phyloP scores from a whole-genome alignment of 2,329 filamentous ascomycete species.

The Epichloe coenophiala region DNA sequence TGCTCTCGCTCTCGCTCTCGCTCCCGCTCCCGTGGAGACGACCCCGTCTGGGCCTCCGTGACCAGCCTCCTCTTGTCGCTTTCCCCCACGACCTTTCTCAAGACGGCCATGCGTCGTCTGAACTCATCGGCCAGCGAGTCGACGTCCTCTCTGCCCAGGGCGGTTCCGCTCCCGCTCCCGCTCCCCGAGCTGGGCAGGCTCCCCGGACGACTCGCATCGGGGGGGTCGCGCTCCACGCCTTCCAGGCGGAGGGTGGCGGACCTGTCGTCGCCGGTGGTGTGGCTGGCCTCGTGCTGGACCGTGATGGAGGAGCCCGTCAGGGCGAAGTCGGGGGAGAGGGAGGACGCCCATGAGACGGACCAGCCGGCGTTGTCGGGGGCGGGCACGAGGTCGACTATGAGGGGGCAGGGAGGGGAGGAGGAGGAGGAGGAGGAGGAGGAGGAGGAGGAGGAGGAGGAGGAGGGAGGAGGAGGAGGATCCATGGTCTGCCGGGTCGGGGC shows the following conservation, averaged over 20 bases:
- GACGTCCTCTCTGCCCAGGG: conserved; percentile 32
- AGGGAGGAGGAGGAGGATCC: too few species aligned
- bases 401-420: conserved; percentile 23
- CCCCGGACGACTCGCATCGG: conserved; percentile 11
- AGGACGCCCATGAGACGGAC: conserved; percentile 54
- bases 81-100: conserved; percentile 41
- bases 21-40: background rate
- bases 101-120: conserved; percentile 39
- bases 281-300: conserved; percentile 24
- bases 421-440: too few species aligned
- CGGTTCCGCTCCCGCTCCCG: conserved; percentile 16
- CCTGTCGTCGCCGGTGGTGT: conserved; percentile 11
- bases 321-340: conserved; percentile 62
- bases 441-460: conserved; percentile 4
- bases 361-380: conserved; percentile 28
- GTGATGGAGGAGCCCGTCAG: conserved; percentile 32
- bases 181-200: conserved; percentile 16
- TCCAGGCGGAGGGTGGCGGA: conserved; percentile 22
- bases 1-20: background rate
- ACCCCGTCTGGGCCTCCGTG: conserved; percentile 4
- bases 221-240: conserved; percentile 24
- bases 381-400: conserved; percentile 42
- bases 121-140: conserved; percentile 41
- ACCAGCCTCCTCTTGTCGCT: conserved; percentile 28
- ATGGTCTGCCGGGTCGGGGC: conserved; percentile 32